Evolutionary conservation across 805 yeast species (phyloP).

Genomic region (Blastobotrys parvus): DNA sequence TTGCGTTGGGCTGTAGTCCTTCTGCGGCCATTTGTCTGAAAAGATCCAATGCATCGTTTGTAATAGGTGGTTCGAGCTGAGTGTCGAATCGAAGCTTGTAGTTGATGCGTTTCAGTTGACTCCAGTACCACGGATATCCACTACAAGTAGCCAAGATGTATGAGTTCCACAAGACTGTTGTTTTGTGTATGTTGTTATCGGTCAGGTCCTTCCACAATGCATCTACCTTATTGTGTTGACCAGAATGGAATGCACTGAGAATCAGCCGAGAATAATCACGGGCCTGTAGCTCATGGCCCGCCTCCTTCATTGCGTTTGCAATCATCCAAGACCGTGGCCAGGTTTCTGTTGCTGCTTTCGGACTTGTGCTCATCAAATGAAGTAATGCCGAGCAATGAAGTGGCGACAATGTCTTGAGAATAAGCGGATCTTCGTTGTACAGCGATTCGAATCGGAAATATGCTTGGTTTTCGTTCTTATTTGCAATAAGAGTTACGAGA

Average conservation of each 20-base stretch:
- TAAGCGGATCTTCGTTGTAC: slow-evolving; percentile 4
- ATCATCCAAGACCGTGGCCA: slow-evolving; percentile 10
- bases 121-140: slow-evolving; percentile 24
- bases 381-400: slow-evolving; percentile 6
- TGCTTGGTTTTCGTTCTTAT: not conserved
- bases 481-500: not conserved
- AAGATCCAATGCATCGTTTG: slow-evolving; percentile 17
- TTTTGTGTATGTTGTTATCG: slow-evolving; percentile 13
- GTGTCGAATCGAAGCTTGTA: not conserved
- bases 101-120: slow-evolving; percentile 7
- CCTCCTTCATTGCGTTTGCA: slow-evolving; percentile 12
- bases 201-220: slow-evolving; percentile 23
- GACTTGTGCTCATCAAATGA: slow-evolving; percentile 2
- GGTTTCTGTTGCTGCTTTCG: not conserved
- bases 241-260: slow-evolving; percentile 22
- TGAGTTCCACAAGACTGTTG: slow-evolving; percentile 27
- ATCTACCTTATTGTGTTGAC: slow-evolving; percentile 15
- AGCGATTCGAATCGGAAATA: slow-evolving; percentile 7
- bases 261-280: slow-evolving; percentile 21
- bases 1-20: slow-evolving; percentile 24
- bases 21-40: slow-evolving; percentile 22
- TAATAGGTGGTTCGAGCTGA: slow-evolving; percentile 13
- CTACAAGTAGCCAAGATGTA: slow-evolving; percentile 26
- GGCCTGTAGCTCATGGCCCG: slow-evolving; percentile 14
- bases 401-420: slow-evolving; percentile 5